phyloP scores from a whole-genome alignment of 805 yeast genomes.

The Candida succiphila region DNA sequence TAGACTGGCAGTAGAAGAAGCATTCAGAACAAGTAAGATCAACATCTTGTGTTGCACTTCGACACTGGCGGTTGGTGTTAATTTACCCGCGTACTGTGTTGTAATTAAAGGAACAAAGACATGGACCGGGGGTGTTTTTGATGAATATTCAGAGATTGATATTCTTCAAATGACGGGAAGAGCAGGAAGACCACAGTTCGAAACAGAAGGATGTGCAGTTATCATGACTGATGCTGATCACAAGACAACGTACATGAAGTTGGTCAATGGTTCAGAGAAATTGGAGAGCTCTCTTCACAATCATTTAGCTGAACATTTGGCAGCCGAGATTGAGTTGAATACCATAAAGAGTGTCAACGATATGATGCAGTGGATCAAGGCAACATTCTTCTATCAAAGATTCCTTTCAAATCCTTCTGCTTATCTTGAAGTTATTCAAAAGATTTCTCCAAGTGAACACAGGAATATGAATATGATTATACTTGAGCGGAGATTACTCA shows the following conservation, averaged over 20 bases:
- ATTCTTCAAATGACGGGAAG: conserved; percentile 56
- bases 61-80: conserved; percentile 52
- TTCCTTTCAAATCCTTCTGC: conserved; percentile 27
- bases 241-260: conserved; percentile 27
- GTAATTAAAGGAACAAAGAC: conserved; percentile 54
- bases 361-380: conserved; percentile 36
- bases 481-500: conserved; percentile 21
- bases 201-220: conserved; percentile 38
- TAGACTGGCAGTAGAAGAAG: conserved; percentile 32
- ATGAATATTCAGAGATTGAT: conserved; percentile 46
- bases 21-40: conserved; percentile 31
- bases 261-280: conserved; percentile 31
- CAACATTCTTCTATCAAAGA: conserved; percentile 41
- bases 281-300: conserved; percentile 37
- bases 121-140: conserved; percentile 36
- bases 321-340: conserved; percentile 33
- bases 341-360: conserved; percentile 26
- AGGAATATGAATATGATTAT: conserved; percentile 3
- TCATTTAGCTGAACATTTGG: conserved; percentile 28
- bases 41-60: conserved; percentile 46
- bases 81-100: conserved; percentile 51
- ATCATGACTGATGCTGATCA: conserved; percentile 32
- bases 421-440: conserved; percentile 22
- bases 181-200: conserved; percentile 55
- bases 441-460: conserved; percentile 1